Conservation (phyloP, 495 filamentous ascomycete species). For the Annulohypoxylon bovei region DNA sequence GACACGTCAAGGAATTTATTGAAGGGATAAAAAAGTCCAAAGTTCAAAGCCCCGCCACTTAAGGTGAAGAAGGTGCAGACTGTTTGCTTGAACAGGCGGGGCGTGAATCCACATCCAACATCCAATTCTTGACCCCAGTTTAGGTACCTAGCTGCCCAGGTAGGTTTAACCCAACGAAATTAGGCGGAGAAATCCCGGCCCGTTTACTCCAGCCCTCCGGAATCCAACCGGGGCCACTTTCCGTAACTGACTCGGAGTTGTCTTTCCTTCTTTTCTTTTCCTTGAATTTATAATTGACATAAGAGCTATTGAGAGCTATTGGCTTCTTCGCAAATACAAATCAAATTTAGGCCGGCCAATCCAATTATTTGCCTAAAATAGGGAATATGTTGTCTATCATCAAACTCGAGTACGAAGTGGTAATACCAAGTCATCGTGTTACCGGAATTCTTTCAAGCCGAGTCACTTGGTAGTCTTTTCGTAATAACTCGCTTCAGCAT, state of each 20-base stretch:
- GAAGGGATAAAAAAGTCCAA: conserved; percentile 16
- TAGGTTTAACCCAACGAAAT: neutral
- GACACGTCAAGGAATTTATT: conserved; percentile 1
- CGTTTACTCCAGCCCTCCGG: neutral
- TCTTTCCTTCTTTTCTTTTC: neutral
- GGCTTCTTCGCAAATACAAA: neutral
- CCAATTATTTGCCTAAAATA: neutral
- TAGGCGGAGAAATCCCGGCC: conserved; percentile 37
- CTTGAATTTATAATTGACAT: neutral
- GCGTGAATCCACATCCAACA: neutral
- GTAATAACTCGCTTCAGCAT: conserved; percentile 42
- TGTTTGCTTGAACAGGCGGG: conserved; percentile 30
- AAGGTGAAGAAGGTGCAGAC: neutral
- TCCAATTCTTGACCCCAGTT: neutral
- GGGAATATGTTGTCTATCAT: neutral
- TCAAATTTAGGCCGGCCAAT: neutral
- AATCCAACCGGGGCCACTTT: neutral
- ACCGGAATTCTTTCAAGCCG: neutral
- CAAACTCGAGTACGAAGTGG: neutral
- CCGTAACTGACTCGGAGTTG: neutral
- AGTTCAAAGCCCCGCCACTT: conserved; percentile 24
- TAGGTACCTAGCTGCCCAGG: neutral
- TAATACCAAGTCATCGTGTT: neutral
- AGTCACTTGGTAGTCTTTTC: conserved; percentile 31
- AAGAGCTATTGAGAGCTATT: neutral